Evolutionary conservation across 1,284 basidiomycete species (phyloP).

Genomic region (Agaricales sp.): DNA sequence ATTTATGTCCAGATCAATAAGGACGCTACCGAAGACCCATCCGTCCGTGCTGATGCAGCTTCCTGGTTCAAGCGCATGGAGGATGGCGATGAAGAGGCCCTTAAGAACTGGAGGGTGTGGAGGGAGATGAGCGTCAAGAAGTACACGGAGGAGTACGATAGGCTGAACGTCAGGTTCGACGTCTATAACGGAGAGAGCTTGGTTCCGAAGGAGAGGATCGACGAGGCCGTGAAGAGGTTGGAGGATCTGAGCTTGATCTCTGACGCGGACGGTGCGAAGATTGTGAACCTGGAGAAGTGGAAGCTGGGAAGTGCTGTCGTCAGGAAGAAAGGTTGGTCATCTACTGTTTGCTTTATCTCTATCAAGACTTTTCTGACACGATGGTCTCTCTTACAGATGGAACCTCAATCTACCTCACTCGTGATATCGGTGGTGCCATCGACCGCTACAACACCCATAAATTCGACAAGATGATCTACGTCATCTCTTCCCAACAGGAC

Average conservation of each 20-base stretch:
- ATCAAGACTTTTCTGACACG: not conserved
- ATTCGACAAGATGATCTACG: constrained; percentile 99
- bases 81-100: constrained; percentile 77
- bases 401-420: constrained; percentile 96
- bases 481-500: constrained; percentile 91
- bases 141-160: constrained; percentile 85
- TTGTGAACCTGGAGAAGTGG: constrained; percentile 80
- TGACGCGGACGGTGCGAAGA: constrained; percentile 63
- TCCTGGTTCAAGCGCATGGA: constrained; percentile 97
- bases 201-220: constrained; percentile 75
- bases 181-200: constrained; percentile 91
- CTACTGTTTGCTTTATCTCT: not conserved
- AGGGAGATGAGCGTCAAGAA: constrained; percentile 87
- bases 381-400: constrained; percentile 51
- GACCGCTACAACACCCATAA: constrained; percentile 89
- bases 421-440: constrained; percentile 91
- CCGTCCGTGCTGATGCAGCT: constrained; percentile 78
- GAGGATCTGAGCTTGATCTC: constrained; percentile 48
- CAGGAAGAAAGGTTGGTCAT: constrained; percentile 65
- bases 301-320: constrained; percentile 90
- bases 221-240: constrained; percentile 54
- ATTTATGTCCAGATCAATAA: constrained; percentile 93
- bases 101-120: constrained; percentile 90
- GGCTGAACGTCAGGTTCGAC: constrained; percentile 90
- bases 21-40: constrained; percentile 64